These are phyloP conservation scores for Neurospora cerealis DNA, from an alignment of 495 filamentous ascomycete genomes.

Conservation along the genomic window DNA sequence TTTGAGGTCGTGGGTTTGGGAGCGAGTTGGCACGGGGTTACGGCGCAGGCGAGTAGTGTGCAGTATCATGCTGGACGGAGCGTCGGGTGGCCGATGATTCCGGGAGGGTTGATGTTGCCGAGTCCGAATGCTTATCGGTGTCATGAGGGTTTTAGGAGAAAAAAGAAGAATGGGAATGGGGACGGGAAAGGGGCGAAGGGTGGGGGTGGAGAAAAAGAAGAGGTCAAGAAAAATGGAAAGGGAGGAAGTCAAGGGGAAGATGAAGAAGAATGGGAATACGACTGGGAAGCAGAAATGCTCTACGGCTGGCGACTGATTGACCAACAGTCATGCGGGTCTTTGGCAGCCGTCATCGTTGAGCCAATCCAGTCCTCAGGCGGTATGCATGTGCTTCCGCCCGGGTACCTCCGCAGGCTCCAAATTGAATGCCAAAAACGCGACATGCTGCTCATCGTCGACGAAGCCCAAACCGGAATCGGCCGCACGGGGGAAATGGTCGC, in stretches of 20 bases:
- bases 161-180: too few relatives aligned
- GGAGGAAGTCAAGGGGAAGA: slow-evolving; percentile 27
- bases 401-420: slow-evolving; percentile 37
- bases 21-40: slow-evolving; percentile 46
- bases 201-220: background rate
- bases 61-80: slow-evolving; percentile 40
- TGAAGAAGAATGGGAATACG: slow-evolving; percentile 41
- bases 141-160: slow-evolving; percentile 28
- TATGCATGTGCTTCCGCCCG: slow-evolving; percentile 36
- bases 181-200: slow-evolving; percentile 31
- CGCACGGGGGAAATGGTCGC: slow-evolving; percentile 43
- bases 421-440: slow-evolving; percentile 37
- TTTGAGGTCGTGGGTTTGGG: slow-evolving; percentile 46
- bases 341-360: slow-evolving; percentile 46
- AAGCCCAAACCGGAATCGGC: slow-evolving; percentile 46
- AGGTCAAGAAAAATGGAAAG: slow-evolving; percentile 21
- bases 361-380: slow-evolving; percentile 44
- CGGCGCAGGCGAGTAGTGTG: slow-evolving; percentile 29
- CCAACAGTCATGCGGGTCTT: slow-evolving; percentile 39
- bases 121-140: slow-evolving; percentile 47
- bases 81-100: slow-evolving; percentile 31
- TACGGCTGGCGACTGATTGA: slow-evolving; percentile 45
- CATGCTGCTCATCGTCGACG: slow-evolving; percentile 47
- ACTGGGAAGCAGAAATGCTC: slow-evolving; percentile 47
- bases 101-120: slow-evolving; percentile 32